phyloP scores from a whole-genome alignment of 305 asterid species.

The Fraxinus greggii region DNA sequence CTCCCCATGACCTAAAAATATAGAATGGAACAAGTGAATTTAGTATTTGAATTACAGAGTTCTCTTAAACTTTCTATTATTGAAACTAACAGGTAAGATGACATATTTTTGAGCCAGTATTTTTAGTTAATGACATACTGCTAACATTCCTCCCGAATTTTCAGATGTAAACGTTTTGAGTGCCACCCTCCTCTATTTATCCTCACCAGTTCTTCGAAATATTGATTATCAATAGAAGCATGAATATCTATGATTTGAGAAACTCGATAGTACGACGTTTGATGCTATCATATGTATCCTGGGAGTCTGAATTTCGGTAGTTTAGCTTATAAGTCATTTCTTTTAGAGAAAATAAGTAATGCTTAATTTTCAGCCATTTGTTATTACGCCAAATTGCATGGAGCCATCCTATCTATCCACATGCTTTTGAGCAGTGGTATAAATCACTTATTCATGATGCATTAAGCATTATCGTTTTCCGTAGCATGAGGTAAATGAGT shows the following conservation, averaged over 20 bases:
- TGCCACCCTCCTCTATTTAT: neutral
- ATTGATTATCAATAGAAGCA: neutral
- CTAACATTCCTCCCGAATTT: neutral
- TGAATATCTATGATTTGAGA: neutral
- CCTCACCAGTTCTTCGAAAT: neutral
- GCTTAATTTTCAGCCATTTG: neutral
- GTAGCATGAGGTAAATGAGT: neutral
- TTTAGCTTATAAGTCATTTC: neutral
- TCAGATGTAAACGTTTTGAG: neutral
- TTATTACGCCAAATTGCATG: neutral
- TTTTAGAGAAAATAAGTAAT: neutral
- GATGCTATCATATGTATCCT: neutral
- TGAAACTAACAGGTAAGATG: neutral
- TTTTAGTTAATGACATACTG: neutral
- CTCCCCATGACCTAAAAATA: neutral
- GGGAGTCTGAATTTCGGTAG: neutral
- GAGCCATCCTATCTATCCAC: neutral
- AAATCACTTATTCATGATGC: neutral
- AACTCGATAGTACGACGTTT: neutral
- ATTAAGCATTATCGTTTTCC: neutral
- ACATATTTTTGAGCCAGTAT: neutral
- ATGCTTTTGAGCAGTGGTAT: neutral
- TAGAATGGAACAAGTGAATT: neutral
- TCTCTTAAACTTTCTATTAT: neutral
- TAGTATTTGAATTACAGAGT: too few species aligned